A percentile compares a stretch with the other conserved stretches of the same genome.
These are phyloP conservation scores for Ramularia endophylla DNA, from an alignment of 2,329 filamentous ascomycete species.

Conservation along the genomic window DNA sequence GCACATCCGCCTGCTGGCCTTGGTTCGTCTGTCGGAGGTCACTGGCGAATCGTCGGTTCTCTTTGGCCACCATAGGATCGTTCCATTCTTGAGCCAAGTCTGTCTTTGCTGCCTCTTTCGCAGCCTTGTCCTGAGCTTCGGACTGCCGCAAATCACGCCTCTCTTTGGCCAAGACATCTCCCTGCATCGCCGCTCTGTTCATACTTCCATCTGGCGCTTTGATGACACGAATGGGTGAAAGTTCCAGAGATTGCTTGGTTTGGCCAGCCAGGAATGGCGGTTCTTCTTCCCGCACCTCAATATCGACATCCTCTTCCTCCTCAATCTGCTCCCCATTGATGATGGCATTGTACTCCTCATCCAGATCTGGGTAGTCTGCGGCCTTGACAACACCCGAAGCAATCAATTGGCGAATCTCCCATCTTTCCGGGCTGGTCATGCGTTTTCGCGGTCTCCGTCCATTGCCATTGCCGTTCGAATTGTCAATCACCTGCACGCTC, in stretches of 20 bases:
- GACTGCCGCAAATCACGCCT: constrained; percentile 82
- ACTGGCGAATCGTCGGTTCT: constrained; percentile 81
- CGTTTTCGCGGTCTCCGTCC: constrained; percentile 70
- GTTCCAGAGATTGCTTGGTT: constrained; percentile 89
- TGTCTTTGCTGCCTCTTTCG: constrained; percentile 68
- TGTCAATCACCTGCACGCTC: constrained; percentile 57
- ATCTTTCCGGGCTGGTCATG: constrained; percentile 92
- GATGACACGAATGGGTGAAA: constrained; percentile 92
- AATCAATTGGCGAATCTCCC: constrained; percentile 96
- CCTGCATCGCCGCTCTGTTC: constrained; percentile 93
- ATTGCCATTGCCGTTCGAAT: constrained; percentile 37
- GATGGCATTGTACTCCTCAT: constrained; percentile 88
- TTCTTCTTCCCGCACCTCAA: constrained; percentile 93
- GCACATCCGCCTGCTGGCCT: constrained; percentile 53
- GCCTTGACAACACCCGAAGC: constrained; percentile 90
- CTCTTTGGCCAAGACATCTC: constrained; percentile 82
- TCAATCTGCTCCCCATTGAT: constrained; percentile 83
- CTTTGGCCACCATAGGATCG: constrained; percentile 86
- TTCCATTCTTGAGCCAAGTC: constrained; percentile 91
- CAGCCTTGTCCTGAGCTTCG: constrained; percentile 71
- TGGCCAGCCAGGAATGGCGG: constrained; percentile 94
- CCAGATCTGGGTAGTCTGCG: constrained; percentile 87
- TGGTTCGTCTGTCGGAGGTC: constrained; percentile 67
- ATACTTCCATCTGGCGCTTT: constrained; percentile 98
- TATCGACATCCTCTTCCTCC: constrained; percentile 93